These are phyloP conservation scores for Flaveria linearis DNA, from an alignment of 129 eudicot genomes.

Conservation along the genomic window DNA sequence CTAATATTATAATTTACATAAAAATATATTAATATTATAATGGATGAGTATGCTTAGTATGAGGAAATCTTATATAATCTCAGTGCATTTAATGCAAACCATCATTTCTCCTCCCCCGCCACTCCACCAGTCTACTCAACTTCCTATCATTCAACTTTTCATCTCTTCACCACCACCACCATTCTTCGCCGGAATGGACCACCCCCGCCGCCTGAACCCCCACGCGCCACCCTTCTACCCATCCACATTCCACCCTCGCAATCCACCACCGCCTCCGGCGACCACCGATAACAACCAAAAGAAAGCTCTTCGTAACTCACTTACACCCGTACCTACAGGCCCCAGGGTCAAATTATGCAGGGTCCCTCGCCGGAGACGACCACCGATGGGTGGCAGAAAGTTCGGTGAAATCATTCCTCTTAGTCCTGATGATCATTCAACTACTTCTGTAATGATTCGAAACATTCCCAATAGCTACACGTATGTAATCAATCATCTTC, in stretches of 20 bases:
- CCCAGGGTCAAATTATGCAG: conserved; percentile 13
- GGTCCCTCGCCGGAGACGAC: background rate
- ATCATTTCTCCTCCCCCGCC: background rate
- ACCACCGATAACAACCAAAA: background rate
- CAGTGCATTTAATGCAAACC: background rate
- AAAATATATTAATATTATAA: too few species aligned
- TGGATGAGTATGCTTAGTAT: too few species aligned
- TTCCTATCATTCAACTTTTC: too few species aligned
- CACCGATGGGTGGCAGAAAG: background rate
- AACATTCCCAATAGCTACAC: conserved; percentile 36
- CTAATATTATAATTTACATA: too few species aligned
- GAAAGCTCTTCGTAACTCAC: background rate
- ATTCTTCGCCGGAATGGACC: too few species aligned
- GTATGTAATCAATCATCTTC: conserved; percentile 2
- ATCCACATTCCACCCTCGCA: background rate
- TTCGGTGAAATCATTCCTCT: conserved; percentile 10
- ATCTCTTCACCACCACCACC: background rate
- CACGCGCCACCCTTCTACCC: conserved; percentile 33
- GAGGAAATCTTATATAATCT: too few species aligned
- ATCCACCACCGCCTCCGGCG: background rate
- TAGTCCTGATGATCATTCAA: background rate
- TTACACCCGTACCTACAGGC: conserved; percentile 13
- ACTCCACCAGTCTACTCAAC: too few species aligned
- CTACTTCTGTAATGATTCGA: conserved; percentile 31
- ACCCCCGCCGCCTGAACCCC: conserved; percentile 12